Conservation (phyloP, 306 rosid genomes). For the Senna siamea region DNA sequence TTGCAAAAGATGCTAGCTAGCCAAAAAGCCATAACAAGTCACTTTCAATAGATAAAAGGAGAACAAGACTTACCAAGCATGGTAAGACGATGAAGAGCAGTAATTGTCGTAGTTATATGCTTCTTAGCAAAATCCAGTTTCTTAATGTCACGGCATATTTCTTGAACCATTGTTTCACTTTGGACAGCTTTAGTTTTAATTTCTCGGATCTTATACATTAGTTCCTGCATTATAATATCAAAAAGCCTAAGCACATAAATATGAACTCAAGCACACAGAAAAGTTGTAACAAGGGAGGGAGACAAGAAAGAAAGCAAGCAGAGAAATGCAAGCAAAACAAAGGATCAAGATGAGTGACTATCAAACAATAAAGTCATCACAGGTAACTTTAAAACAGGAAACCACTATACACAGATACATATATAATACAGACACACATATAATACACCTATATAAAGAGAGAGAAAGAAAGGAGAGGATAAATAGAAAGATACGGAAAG, state of each 20-base stretch:
- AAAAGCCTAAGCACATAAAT: constrained; percentile 12
- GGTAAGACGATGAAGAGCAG: constrained; percentile 97
- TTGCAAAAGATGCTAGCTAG: constrained; percentile 20
- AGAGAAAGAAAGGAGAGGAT: not conserved
- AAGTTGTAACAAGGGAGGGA: not conserved
- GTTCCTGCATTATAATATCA: constrained; percentile 66
- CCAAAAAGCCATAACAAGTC: constrained; percentile 15
- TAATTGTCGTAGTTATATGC: constrained; percentile 94
- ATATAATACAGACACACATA: not conserved
- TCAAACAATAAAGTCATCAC: not conserved
- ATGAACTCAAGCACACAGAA: constrained; percentile 1
- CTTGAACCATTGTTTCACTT: constrained; percentile 98
- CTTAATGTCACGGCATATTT: constrained; percentile 96
- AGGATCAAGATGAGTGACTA: not conserved
- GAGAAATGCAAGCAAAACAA: constrained; percentile 21
- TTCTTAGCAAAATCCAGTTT: constrained; percentile 97
- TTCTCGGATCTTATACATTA: constrained; percentile 94
- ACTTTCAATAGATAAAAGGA: constrained; percentile 4
- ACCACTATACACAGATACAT: not conserved
- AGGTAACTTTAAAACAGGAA: not conserved
- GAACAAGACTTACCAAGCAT: constrained; percentile 72
- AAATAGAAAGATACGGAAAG: not conserved
- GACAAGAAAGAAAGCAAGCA: not conserved
- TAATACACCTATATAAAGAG: not conserved
- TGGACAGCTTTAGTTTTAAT: constrained; percentile 96